phyloP scores from a whole-genome alignment of 2,329 filamentous ascomycete species.

The Hypoxylon sp. region DNA sequence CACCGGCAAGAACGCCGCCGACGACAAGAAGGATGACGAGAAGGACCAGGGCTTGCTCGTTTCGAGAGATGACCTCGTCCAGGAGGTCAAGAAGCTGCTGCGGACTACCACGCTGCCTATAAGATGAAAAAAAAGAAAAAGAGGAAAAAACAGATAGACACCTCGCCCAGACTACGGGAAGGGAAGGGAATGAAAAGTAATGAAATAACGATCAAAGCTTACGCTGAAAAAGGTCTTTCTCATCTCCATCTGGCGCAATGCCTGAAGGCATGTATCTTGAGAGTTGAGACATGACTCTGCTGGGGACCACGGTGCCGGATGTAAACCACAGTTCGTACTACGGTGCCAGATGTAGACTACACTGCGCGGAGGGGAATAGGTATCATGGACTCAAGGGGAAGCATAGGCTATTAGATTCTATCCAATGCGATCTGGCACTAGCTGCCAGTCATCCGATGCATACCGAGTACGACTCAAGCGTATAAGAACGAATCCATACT shows the following conservation, averaged over 20 bases:
- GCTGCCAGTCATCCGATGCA: not conserved
- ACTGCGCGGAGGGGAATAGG: not conserved
- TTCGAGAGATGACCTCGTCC: conserved; percentile 59
- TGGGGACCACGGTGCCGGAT: not conserved
- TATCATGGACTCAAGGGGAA: not conserved
- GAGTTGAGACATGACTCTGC: not conserved
- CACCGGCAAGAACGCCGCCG: conserved; percentile 62
- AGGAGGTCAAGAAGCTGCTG: conserved; percentile 49
- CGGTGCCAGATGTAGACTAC: not conserved
- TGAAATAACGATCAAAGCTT: not conserved
- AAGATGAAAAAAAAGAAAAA: conserved; percentile 16
- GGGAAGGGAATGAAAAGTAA: not conserved
- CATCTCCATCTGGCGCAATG: not conserved
- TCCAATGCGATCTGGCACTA: not conserved
- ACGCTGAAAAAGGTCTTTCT: not conserved
- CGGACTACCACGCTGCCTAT: conserved; percentile 20
- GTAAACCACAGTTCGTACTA: not conserved
- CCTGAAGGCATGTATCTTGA: not conserved
- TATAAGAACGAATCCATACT: no score
- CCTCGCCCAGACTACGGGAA: not conserved
- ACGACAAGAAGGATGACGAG: conserved; percentile 77
- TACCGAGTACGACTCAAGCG: not conserved
- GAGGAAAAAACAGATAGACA: conserved; percentile 2
- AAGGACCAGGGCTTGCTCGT: conserved; percentile 68
- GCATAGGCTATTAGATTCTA: not conserved